Percentiles rank a stretch among this genome's conserved stretches.
Conservation (phyloP, 257 asterid species). For the Phtheirospermum japonicum region DNA sequence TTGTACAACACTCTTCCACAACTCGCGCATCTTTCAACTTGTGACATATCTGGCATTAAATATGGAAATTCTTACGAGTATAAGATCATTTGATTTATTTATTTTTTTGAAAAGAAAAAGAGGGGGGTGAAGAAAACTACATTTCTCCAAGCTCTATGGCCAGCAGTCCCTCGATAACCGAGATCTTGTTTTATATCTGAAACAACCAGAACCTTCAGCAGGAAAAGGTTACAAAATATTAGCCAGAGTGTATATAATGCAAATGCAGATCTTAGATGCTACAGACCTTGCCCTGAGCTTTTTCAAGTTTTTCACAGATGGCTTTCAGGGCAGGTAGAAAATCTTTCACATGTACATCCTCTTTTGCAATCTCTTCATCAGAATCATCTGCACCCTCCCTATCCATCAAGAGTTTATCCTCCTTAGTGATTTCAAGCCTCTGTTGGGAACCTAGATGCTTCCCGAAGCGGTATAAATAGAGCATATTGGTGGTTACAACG, state of each 20-base stretch:
- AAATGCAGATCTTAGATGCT: slow-evolving; percentile 22
- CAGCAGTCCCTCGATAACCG: slow-evolving; percentile 60
- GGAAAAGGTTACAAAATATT: slow-evolving; percentile 28
- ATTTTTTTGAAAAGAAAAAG: background rate
- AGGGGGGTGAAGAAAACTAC: slow-evolving; percentile 36
- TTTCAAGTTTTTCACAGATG: slow-evolving; percentile 78
- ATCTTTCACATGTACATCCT: slow-evolving; percentile 68
- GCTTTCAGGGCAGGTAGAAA: slow-evolving; percentile 74
- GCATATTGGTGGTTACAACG: slow-evolving; percentile 70
- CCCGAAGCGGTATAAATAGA: slow-evolving; percentile 72
- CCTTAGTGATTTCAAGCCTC: slow-evolving; percentile 80
- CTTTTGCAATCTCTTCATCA: slow-evolving; percentile 44
- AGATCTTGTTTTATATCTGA: slow-evolving; percentile 81
- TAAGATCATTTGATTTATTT: slow-evolving; percentile 17
- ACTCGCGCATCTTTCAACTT: slow-evolving; percentile 78
- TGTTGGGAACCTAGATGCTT: slow-evolving; percentile 79
- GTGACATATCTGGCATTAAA: slow-evolving; percentile 38
- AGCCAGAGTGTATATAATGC: slow-evolving; percentile 23
- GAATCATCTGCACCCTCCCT: slow-evolving; percentile 46
- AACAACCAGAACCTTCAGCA: slow-evolving; percentile 73
- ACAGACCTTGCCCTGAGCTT: slow-evolving; percentile 79
- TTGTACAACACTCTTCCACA: slow-evolving; percentile 66
- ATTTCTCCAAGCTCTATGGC: slow-evolving; percentile 89
- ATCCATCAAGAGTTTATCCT: slow-evolving; percentile 41
- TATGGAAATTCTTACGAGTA: slow-evolving; percentile 16